Conservation (phyloP, 352 stramenopile species). For the Blastocystis sp. region DNA sequence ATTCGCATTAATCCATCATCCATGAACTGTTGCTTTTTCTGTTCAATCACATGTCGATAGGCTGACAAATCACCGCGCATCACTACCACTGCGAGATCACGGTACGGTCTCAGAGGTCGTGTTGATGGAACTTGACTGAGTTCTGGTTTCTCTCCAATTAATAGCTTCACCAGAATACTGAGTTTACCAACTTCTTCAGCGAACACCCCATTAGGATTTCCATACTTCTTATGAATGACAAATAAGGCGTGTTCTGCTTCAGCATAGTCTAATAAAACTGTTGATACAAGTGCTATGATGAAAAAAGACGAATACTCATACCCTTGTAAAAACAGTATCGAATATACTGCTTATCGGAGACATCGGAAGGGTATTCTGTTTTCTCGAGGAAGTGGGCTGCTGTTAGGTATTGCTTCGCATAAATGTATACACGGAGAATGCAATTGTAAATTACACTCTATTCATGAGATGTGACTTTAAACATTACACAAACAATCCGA, state of each 20-base stretch:
- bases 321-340: conserved; percentile 50
- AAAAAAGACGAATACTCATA: neutral
- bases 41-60: neutral
- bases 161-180: conserved; percentile 18
- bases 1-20: conserved; percentile 24
- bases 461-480: neutral
- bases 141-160: conserved; percentile 37
- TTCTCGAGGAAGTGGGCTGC: conserved; percentile 12
- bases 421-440: conserved; percentile 50
- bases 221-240: conserved; percentile 46
- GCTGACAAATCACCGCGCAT: conserved; percentile 17
- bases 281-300: conserved; percentile 19
- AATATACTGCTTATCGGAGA: conserved; percentile 57
- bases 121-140: neutral
- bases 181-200: conserved; percentile 44
- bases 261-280: conserved; percentile 35
- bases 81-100: conserved; percentile 26
- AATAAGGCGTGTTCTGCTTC: conserved; percentile 21
- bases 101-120: neutral
- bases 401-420: conserved; percentile 33
- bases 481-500: conserved; percentile 29
- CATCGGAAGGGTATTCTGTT: neutral
- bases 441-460: conserved; percentile 58
- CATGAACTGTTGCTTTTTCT: neutral
- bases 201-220: neutral